Base-by-base conservation (phyloP, 2,329 filamentous ascomycete genomes). In the Helicocarpus griseus region DNA sequence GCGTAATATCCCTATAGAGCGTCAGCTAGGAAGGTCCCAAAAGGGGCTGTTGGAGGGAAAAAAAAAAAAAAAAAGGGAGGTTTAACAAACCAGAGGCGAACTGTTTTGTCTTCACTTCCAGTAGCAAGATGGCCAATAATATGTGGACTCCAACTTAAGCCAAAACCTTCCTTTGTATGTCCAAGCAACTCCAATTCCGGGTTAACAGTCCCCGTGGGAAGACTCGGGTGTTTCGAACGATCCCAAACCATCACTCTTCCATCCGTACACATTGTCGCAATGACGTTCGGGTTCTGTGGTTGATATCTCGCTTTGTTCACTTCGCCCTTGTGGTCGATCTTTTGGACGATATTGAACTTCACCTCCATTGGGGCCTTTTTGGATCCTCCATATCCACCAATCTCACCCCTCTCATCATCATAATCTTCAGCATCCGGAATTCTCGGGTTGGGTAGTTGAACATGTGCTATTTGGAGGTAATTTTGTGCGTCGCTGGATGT, bases 231-330 rank as follows among this genome's bases (percentile, higher is more conserved):
- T 77, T 96, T 97, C 49, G 91, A 95, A 58, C 91, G 85, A 73
- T 98, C 93, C 73, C 94, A 98, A 59, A 98, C 83, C 67, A 97
- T 82, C 39, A 96, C 87, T 58, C 83, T 85, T 56, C 88, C 87
- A 66, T 96, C 87, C 6, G 88, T 82, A 57, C 88, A 89, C 71
- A 96, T 84, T 0, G 93, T 96, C 2, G 93, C 93, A 61, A 98
- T 94, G 53, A 98, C 83, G 63, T 98, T 89, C 4, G 91, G 89
- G 64, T 98, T 98, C 68, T 97, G 91, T 11, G 93, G 93, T 70
- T 96, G 90, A 66, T 97, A 97, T 59, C 93, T 85, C 14, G 93
- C 94, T 75, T 97, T 98, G 78, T 98, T 98, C 66, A 98, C 89
- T 69, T 98, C 93, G 57, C 88, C 87, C 14, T 90, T 89, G 67